Evolutionary conservation across 2,329 filamentous ascomycete species (phyloP), one percentile per base, ranked within the genome.

Genomic region (Alternaria longipes): DNA sequence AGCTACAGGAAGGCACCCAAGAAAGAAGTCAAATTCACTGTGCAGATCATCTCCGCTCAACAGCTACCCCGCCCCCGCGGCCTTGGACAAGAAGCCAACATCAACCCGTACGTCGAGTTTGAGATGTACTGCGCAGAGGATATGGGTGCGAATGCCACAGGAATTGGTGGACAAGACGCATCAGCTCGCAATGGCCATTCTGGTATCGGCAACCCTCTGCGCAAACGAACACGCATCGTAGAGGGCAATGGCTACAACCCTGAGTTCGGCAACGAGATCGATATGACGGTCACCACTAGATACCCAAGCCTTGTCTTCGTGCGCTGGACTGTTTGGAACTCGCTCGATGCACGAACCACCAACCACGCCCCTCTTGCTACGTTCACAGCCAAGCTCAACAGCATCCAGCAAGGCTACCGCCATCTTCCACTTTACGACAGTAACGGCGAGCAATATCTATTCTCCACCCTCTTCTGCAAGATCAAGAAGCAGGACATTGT

Each of bases 51-150:
- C 71, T 98, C 95, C 16, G 95, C 94, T 7, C 94, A 98, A 79
- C 93, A 97, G 76, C 87, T 99, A 59, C 97, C 97, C 78, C 89
- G 94, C 22, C 91, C 92, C 12, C 88, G 88, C 56, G 89, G 87
- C 56, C 85, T 94, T 64, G 86, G 89, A n/a, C 83, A 86, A 46
- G 90, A 90, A 68, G 87, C 91, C 63, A 90, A 87, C 60, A 89
- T 98, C 80, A 94, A 97, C 74, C 94, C 95, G 0, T 98, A 97
- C 73, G 88, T 98, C 59, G 94, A 98, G 80, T 91, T 98, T 30
- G 94, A 99, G 79, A 90, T 98, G 74, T 95, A 96, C 77, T 91
- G 94, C 72, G 92, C 94, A 41, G 95, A 97, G 78, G 94, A 97
- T 81, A 94, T 95, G 81, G 88, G 90, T 53, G 92, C 92, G 51